Conservation (phyloP, 805 yeast genomes). For the Maudiozyma bulderi region DNA sequence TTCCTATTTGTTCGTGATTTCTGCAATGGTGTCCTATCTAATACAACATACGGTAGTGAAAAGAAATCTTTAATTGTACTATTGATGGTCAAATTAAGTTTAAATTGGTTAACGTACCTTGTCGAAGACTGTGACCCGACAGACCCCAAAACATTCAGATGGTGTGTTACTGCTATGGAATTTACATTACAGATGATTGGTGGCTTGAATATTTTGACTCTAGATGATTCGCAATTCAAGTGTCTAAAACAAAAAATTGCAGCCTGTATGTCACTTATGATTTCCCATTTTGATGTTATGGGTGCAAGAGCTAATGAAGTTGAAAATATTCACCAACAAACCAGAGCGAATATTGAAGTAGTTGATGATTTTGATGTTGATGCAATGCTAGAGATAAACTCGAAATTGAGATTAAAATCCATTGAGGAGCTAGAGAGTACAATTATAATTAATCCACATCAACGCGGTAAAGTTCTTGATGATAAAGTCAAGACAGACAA, state of each 20-base stretch:
- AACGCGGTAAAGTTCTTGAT: constrained; percentile 84
- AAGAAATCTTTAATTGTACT: constrained; percentile 60
- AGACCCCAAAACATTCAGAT: constrained; percentile 80
- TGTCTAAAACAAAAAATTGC: constrained; percentile 75
- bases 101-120: constrained; percentile 89
- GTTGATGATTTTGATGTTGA: constrained; percentile 45
- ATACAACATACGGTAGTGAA: constrained; percentile 44
- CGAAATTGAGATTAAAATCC: constrained; percentile 59
- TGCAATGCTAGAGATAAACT: constrained; percentile 45
- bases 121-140: constrained; percentile 94
- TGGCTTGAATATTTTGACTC: constrained; percentile 77
- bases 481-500: constrained; percentile 81
- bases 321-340: constrained; percentile 32
- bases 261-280: constrained; percentile 84
- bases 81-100: constrained; percentile 63
- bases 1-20: constrained; percentile 75
- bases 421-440: constrained; percentile 53
- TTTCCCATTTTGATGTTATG: constrained; percentile 96
- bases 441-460: constrained; percentile 33
- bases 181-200: constrained; percentile 92
- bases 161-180: constrained; percentile 94
- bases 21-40: constrained; percentile 61
- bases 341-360: constrained; percentile 25
- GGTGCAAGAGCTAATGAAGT: constrained; percentile 79
- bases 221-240: constrained; percentile 68